Evolutionary conservation across 75 land plant genomes (phyloP), one percentile per base, ranked within the genome.

Genomic region (Cunninghamia lanceolata): DNA sequence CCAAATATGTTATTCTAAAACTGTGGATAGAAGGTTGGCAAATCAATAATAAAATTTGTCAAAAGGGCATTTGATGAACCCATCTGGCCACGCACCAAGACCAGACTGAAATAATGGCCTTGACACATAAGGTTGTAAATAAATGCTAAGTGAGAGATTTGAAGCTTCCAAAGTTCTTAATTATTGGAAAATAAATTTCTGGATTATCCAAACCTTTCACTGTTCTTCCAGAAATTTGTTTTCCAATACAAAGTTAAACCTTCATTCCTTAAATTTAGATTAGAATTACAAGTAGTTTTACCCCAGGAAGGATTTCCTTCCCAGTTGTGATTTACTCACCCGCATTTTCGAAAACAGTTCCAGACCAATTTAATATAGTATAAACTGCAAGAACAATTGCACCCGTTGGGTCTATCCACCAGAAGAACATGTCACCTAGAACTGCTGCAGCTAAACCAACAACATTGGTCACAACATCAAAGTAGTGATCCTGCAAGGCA

Each of bases 371-470:
- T 32, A 89, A 25, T 52, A 98, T 93, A 43, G 99, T 96, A 86
- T 98, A 96, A 30, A 96, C 17, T 9, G 99, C 99, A 71, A 97
- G 94, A 79, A 91, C 19, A 45, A 98, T 95, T 39, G 98, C 99
- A 59, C 98, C 99, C 71, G 82, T 86, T 68, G 98, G 99, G 54
- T 98, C 98, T 46, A 96, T 94, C 98, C 99, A 96, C 99, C 97
- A 96, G 78, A 86, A 91, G 47, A 92, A 92, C 83, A 85, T 85
- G 70, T 98, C 93, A 19, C 94, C 98, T 84, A 98, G 92, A 35
- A 96, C 75, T 75, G 97, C 98, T 77, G 99, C 96, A 74, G 90
- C 94, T 80, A 96, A 87, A 39, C 98, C 96, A 3, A 95, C 92
- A 30, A 93, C 88, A 87, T 98, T 98, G 68, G 98, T 98, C 28